Percentiles rank a stretch among this genome's conserved stretches.
Evolutionary conservation across 2,329 filamentous ascomycete species (phyloP).

Genomic region (Aspergillus thermomutatus): DNA sequence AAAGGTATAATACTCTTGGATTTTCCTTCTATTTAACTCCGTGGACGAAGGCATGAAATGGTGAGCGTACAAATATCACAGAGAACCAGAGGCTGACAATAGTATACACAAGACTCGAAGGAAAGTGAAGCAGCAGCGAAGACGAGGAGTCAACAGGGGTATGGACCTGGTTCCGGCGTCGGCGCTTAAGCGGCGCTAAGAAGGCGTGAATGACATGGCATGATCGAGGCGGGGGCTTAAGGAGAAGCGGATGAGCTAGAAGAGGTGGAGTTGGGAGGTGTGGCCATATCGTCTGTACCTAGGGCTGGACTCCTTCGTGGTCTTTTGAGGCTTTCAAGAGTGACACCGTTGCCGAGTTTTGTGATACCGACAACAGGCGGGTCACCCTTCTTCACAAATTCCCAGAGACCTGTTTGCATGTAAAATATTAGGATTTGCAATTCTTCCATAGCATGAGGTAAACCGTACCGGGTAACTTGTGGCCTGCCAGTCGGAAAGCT

Average conservation of each 20-base stretch:
- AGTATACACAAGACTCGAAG: slow-evolving; percentile 38
- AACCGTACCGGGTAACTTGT: slow-evolving; percentile 82
- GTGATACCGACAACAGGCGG: slow-evolving; percentile 87
- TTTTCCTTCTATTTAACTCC: slow-evolving; percentile 28
- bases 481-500: slow-evolving; percentile 88
- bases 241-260: slow-evolving; percentile 35
- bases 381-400: slow-evolving; percentile 92
- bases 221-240: slow-evolving; percentile 22
- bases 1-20: slow-evolving; percentile 34
- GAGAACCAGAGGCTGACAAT: slow-evolving; percentile 34
- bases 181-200: slow-evolving; percentile 44
- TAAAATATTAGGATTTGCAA: slow-evolving; percentile 19
- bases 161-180: slow-evolving; percentile 54
- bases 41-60: slow-evolving; percentile 21
- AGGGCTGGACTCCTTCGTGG: slow-evolving; percentile 65
- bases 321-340: slow-evolving; percentile 76
- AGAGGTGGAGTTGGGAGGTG: slow-evolving; percentile 31
- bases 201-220: slow-evolving; percentile 10
- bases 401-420: slow-evolving; percentile 55
- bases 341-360: slow-evolving; percentile 77
- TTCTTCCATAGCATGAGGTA: slow-evolving; percentile 2
- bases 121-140: slow-evolving; percentile 38
- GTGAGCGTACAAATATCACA: slow-evolving; percentile 16
- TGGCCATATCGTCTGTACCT: slow-evolving; percentile 26
- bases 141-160: slow-evolving; percentile 51